Evolutionary conservation across 257 asterid species (phyloP).

Genomic region (Echium plantagineum): DNA sequence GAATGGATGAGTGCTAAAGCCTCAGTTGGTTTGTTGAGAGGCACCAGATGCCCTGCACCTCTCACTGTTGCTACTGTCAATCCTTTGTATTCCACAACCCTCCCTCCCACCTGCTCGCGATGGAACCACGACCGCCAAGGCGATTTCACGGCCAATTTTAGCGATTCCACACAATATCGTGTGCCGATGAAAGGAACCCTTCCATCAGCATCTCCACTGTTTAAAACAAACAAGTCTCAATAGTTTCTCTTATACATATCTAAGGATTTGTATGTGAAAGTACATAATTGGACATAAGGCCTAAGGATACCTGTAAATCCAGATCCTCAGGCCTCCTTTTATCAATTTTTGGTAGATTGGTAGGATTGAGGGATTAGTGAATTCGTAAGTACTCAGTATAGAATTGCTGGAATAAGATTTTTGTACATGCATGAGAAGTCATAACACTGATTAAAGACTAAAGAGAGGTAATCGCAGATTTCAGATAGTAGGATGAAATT

Average conservation of each 20-base stretch:
- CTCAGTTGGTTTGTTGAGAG: constrained; percentile 60
- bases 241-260: too few species aligned
- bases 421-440: too few species aligned
- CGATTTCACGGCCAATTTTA: constrained; percentile 38
- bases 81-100: constrained; percentile 63
- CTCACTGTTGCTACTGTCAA: constrained; percentile 56
- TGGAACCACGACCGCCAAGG: constrained; percentile 72
- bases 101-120: constrained; percentile 88
- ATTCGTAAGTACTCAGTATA: constrained; percentile 31
- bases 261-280: too few species aligned
- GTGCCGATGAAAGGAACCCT: constrained; percentile 80
- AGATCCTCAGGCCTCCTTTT: constrained; percentile 66
- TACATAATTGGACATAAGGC: too few species aligned
- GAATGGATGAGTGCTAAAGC: constrained; percentile 50
- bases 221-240: neutral
- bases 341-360: constrained; percentile 57
- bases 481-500: too few species aligned
- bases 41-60: constrained; percentile 87
- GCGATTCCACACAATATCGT: constrained; percentile 59
- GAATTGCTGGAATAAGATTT: constrained; percentile 26
- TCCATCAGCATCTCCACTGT: constrained; percentile 85
- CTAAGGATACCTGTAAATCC: constrained; percentile 81
- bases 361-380: constrained; percentile 43
- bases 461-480: too few species aligned
- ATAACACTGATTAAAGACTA: too few species aligned